Evolutionary conservation across 768 basidiomycete species (phyloP).

Genomic region (Trametopsis cervina): DNA sequence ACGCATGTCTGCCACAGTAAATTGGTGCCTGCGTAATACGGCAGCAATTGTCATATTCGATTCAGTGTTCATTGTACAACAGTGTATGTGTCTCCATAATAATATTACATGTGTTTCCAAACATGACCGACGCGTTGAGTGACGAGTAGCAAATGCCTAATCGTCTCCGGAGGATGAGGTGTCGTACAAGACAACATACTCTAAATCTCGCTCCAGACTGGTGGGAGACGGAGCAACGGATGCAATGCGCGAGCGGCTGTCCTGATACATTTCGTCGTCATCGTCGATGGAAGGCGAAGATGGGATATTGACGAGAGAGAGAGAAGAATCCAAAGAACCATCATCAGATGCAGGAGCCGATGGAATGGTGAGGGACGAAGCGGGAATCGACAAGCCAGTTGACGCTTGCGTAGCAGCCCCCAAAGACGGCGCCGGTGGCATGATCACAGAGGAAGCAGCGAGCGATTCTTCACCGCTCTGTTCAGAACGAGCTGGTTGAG

Average conservation of each 20-base stretch:
- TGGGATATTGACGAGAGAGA: conserved; percentile 56
- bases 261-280: conserved; percentile 52
- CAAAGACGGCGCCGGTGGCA: conserved; percentile 41
- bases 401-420: conserved; percentile 11
- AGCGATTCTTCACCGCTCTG: conserved; percentile 42
- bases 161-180: conserved; percentile 53
- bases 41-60: too few species aligned
- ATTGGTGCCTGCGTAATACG: too few species aligned
- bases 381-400: conserved; percentile 12
- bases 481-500: conserved; percentile 29
- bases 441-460: conserved; percentile 64
- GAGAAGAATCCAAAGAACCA: conserved; percentile 36
- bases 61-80: too few species aligned
- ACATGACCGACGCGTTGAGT: too few species aligned
- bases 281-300: conserved; percentile 43
- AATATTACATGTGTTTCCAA: too few species aligned
- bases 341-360: conserved; percentile 24
- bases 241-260: conserved; percentile 37
- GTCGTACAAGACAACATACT: conserved; percentile 72
- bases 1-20: too few species aligned
- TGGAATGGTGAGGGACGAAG: conserved; percentile 15
- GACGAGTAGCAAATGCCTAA: conserved; percentile 11
- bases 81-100: too few species aligned
- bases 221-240: conserved; percentile 13
- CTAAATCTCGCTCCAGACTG: conserved; percentile 28